phyloP scores from a whole-genome alignment of 495 filamentous ascomycete genomes.

The Podospora tetraspora region DNA sequence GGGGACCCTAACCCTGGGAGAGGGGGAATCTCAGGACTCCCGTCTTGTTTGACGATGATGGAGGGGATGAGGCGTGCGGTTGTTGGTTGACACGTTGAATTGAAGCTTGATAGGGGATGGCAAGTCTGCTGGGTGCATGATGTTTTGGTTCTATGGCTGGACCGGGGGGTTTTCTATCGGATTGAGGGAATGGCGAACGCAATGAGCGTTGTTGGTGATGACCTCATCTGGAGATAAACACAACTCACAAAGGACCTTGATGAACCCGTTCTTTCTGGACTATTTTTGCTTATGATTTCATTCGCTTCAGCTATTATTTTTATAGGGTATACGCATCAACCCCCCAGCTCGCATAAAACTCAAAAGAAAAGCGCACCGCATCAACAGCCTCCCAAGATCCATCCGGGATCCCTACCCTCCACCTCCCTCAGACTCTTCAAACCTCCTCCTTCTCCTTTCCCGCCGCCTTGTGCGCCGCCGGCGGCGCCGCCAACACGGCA shows the following conservation, averaged over 20 bases:
- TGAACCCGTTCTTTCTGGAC: background rate
- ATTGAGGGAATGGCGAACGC: background rate
- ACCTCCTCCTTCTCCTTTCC: constrained; percentile 3
- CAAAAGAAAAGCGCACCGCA: background rate
- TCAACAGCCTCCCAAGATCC: background rate
- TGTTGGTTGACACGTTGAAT: background rate
- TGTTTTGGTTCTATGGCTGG: too few species aligned
- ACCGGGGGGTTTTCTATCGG: too few species aligned
- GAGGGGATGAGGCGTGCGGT: background rate
- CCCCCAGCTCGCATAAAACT: background rate
- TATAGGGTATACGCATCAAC: background rate
- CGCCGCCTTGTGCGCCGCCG: constrained; percentile 29
- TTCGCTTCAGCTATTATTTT: background rate
- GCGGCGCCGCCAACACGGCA: constrained; percentile 35
- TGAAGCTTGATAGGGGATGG: background rate
- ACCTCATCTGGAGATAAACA: background rate
- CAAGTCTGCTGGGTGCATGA: background rate
- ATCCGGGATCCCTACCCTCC: background rate
- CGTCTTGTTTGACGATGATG: background rate
- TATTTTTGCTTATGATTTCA: background rate
- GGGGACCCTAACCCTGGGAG: constrained; percentile 3
- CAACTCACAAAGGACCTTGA: background rate
- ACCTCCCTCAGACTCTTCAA: background rate
- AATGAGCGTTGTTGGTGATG: background rate
- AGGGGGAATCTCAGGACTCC: too few species aligned